Evolutionary conservation across 2,329 filamentous ascomycete genomes (phyloP), one percentile per base, ranked within the genome.

Genomic region (Diplodia intermedia): DNA sequence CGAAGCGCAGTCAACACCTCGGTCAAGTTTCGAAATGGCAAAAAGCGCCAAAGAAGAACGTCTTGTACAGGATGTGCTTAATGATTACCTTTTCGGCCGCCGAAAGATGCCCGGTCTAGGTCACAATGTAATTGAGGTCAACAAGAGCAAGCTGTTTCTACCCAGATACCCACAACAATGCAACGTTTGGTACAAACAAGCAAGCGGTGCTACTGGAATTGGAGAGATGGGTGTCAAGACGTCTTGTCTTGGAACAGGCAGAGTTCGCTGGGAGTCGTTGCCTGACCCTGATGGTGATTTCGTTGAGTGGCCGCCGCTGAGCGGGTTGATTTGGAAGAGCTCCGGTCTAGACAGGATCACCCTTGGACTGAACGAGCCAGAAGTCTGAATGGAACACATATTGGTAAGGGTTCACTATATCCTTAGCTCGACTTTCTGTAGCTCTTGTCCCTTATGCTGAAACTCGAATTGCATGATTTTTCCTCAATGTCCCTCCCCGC

Each of bases 241-340:
- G n/a, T 47, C 7, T 11, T 40, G n/a, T 14, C 11, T 11, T n/a
- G 36, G 54, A 38, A 20, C 11, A 36, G 18, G 2, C n/a, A 26
- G 7, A 15, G 14, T 36, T 4, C 1, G n/a, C 23, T n/a, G 54
- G 36, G 54, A 57, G 31, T 15, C 33, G 54, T 26, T 40, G 38
- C 56, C 20, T 4, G 56, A 60, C 31, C 20, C 47, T 31, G 56
- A 31, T 20, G 40, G 38, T 38, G 56, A n/a, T 15, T 47, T 47
- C 18, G 38, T 60, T 12, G 38, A 43, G 56, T 47, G 56, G 56
- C 57, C 43, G 40, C 26, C 15, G 7, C 26, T 62, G 26, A 62
- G 18, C 29, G 43, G 18, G 40, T 15, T 49, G 26, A n/a, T 62
- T 31, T 62, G 57, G 57, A 33, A 50, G 40, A 50, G 40, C 31